Evolutionary conservation across 495 filamentous ascomycete genomes (phyloP), one percentile per base, ranked within the genome.

Genomic region (Daldinia vernicosa): DNA sequence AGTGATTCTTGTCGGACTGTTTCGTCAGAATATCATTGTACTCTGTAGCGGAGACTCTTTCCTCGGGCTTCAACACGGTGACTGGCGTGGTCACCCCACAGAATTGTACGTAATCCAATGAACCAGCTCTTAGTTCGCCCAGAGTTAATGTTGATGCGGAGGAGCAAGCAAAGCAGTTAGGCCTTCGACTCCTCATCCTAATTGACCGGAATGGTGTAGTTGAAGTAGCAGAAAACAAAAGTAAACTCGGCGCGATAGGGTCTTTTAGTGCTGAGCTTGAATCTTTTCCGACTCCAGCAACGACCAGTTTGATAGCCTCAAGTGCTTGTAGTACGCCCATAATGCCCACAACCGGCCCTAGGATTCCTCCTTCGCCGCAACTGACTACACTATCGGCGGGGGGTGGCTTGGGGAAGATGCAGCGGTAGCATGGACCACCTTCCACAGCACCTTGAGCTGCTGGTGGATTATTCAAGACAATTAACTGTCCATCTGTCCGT

Each of bases 291-390:
- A 69, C 71, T 15, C 74, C 78, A 0, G 80, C 74, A 0, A 85
- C 83, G 19, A 98, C 82, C 3, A 98, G 76, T 74, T 97, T 97
- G 74, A 99, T 90, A 6, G 94, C 89, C 79, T 98, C 93, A 33
- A 94, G 81, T 0, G 95, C 95, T 80, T 97, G 94, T 43, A 97
- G 79, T 2, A 97, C 90, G 4, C 95, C 95, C 94, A 99, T 97
- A 9, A 91, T 87, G 1, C 95, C 95, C 0, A 99, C 95, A 0
- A 97, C 95, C 0, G 95, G 92, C 0, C 95, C 95, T 7, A 99
- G 67, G 43, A 99, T 93, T 2, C 95, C 95, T 1, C 93, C 93
- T 74, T 99, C 95, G 14, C 94, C 92, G 76, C 95, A 99, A 61
- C 88, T 91, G 3, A 91, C 82, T 1, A 97, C 88, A 50, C 86